These are phyloP conservation scores for Venturia aucupariae DNA, from an alignment of 2,329 filamentous ascomycete species.

Conservation along the genomic window DNA sequence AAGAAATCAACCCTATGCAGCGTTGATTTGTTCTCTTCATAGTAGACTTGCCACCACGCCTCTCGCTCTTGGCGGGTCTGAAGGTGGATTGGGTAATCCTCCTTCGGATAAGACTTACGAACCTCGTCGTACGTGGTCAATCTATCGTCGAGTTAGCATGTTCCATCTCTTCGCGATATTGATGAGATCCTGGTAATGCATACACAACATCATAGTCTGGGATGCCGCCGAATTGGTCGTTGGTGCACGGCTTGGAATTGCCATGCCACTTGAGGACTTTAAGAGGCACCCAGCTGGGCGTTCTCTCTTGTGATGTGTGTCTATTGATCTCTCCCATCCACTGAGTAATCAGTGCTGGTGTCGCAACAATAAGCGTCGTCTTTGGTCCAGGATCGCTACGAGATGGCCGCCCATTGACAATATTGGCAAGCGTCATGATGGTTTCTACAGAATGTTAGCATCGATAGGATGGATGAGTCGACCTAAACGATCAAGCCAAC, in stretches of 20 bases:
- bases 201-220: constrained; percentile 11
- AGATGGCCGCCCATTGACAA: constrained; percentile 30
- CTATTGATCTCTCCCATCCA: constrained; percentile 29
- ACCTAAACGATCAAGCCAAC: background rate
- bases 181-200: background rate
- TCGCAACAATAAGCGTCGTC: constrained; percentile 36
- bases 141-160: background rate
- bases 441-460: constrained; percentile 21
- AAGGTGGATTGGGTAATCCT: constrained; percentile 27
- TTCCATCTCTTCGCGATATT: background rate
- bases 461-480: background rate
- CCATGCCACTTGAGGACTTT: constrained; percentile 7
- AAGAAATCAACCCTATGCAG: constrained; percentile 33
- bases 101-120: constrained; percentile 33
- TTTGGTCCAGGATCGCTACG: constrained; percentile 17
- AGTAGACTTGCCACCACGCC: constrained; percentile 28
- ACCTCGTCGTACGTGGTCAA: constrained; percentile 37
- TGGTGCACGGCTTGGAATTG: background rate
- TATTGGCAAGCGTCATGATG: constrained; percentile 35
- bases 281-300: background rate
- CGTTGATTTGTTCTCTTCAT: constrained; percentile 25
- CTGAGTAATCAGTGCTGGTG: constrained; percentile 31
- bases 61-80: constrained; percentile 32
- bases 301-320: constrained; percentile 17
- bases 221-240: background rate